A percentile compares a stretch with the other conserved stretches of the same genome.
These are phyloP conservation scores for Coniochaeta sp. DNA, from an alignment of 2,329 filamentous ascomycete species.

Conservation along the genomic window DNA sequence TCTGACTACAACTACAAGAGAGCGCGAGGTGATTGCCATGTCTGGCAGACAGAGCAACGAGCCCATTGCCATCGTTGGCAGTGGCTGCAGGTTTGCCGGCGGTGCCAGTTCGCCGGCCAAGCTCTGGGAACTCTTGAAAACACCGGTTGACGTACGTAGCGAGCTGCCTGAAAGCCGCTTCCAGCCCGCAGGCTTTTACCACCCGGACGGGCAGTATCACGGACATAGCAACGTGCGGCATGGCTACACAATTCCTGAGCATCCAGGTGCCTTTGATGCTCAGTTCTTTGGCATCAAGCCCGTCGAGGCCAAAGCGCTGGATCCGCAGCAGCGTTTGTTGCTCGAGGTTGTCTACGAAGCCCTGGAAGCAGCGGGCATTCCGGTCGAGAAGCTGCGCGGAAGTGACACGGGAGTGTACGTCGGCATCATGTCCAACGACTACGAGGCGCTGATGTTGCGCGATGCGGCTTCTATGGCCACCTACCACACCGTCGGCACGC, in stretches of 20 bases:
- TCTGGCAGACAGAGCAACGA: too few species aligned
- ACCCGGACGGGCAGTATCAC: not conserved
- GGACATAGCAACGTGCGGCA: not conserved
- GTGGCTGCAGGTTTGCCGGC: conserved; percentile 2
- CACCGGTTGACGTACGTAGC: conserved; percentile 1
- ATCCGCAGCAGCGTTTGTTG: conserved; percentile 13
- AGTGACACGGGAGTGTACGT: not conserved
- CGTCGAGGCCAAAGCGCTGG: not conserved
- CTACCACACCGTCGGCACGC: conserved; percentile 18
- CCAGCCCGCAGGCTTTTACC: conserved; percentile 1
- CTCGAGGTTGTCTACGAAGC: conserved; percentile 12
- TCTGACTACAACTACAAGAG: too few species aligned
- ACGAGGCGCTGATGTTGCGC: not conserved
- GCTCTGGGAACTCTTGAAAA: conserved; percentile 5
- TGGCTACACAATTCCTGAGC: not conserved
- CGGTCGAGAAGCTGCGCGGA: not conserved
- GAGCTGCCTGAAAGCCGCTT: not conserved
- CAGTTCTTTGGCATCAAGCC: not conserved
- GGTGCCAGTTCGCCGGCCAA: not conserved
- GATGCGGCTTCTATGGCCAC: not conserved
- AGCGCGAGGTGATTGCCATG: too few species aligned
- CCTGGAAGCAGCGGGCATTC: conserved; percentile 11
- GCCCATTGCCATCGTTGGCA: conserved; percentile 5
- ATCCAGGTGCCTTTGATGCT: not conserved
- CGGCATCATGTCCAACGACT: not conserved